A percentile compares a stretch with the other conserved stretches of the same genome.
phyloP scores from a whole-genome alignment of 306 rosid species.

The Inga leiocalycina region DNA sequence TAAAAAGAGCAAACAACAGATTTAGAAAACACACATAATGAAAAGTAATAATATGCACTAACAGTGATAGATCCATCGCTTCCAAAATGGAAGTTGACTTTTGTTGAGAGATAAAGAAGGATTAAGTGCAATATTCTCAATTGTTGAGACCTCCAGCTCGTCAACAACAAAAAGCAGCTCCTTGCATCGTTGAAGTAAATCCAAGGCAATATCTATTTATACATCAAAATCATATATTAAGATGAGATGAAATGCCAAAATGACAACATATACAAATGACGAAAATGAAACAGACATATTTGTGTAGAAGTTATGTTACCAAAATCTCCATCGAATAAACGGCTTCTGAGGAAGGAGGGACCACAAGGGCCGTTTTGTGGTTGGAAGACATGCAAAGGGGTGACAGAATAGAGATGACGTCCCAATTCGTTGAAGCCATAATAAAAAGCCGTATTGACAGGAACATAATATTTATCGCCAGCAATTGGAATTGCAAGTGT shows the following conservation, averaged over 20 bases:
- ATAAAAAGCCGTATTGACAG: not conserved
- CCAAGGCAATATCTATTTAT: not conserved
- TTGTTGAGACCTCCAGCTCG: fast-evolving
- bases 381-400: not conserved
- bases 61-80: not conserved
- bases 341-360: fast-evolving
- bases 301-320: too few relatives aligned
- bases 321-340: not conserved
- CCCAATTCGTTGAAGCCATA: not conserved
- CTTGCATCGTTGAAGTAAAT: not conserved
- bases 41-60: not conserved
- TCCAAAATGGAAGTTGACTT: not conserved
- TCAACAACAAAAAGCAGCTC: not conserved
- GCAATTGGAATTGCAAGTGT: not conserved
- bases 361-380: not conserved
- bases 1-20: too few relatives aligned
- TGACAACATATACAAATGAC: too few relatives aligned
- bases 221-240: not conserved
- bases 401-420: not conserved
- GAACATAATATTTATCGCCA: not conserved
- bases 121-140: fast-evolving
- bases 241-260: not conserved
- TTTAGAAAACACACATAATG: too few relatives aligned
- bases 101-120: too few relatives aligned
- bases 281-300: not conserved